These are phyloP conservation scores for Tranzscheliella williamsii DNA, from an alignment of 1,284 basidiomycete genomes.

Conservation along the genomic window DNA sequence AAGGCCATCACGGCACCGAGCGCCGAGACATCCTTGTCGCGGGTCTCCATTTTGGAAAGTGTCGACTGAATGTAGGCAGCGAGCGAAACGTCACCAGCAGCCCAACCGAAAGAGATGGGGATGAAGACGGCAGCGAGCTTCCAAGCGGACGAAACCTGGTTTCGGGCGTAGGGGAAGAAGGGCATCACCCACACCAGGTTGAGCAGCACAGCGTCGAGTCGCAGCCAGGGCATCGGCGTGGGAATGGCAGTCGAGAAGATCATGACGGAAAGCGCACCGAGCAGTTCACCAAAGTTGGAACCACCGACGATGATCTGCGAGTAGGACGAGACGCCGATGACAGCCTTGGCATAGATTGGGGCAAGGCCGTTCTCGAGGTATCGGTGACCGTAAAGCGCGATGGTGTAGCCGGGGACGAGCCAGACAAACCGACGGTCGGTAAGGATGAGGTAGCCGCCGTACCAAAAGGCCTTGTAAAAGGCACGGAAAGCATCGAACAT, in stretches of 20 bases:
- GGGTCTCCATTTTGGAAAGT: conserved; percentile 55
- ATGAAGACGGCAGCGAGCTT: conserved; percentile 55
- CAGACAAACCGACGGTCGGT: conserved; percentile 59
- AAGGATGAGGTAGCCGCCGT: conserved; percentile 56
- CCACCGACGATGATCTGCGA: conserved; percentile 55
- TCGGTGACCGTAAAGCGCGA: conserved; percentile 61
- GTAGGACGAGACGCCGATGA: conserved; percentile 59
- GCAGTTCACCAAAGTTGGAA: conserved; percentile 58
- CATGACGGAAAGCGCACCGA: conserved; percentile 60
- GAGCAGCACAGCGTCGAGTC: conserved; percentile 58
- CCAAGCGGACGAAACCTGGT: conserved; percentile 44
- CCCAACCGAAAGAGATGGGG: conserved; percentile 62
- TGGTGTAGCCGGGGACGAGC: conserved; percentile 59
- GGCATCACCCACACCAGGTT: conserved; percentile 62
- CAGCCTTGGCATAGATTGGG: conserved; percentile 59
- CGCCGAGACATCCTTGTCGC: conserved; percentile 59
- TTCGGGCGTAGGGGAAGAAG: conserved; percentile 45
- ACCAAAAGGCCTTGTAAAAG: conserved; percentile 58
- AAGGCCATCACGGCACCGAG: conserved; percentile 62
- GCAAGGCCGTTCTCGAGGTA: conserved; percentile 62
- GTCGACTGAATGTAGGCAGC: conserved; percentile 62
- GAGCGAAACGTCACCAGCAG: conserved; percentile 62
- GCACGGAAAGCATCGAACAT: conserved; percentile 43
- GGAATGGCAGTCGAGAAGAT: conserved; percentile 53
- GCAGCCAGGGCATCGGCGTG: conserved; percentile 60